Base-by-base conservation (phyloP, 768 basidiomycete species). In the Melanogaster broomeanus region DNA sequence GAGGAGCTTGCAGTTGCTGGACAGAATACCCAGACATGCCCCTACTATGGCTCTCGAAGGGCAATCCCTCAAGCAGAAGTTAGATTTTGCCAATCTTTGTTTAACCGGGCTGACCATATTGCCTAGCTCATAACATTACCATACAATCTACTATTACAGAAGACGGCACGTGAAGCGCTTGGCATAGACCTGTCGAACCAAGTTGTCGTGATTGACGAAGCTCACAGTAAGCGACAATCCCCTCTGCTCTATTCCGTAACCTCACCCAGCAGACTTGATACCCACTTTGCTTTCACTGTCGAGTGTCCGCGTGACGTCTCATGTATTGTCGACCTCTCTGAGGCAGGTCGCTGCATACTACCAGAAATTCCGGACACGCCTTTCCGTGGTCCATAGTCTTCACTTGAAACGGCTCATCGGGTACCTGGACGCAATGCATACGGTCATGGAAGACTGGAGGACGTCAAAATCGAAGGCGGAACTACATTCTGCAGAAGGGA, bases 51-150 rank as follows among this genome's bases (percentile, higher is more conserved):
- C 3, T 88, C 93, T 8, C 75, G 97, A 38, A 75, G 80, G 48
- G 93, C 94, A 13, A 93, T 98, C 47, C 83, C 87, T 33, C 90
- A 93, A 64, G 93, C 96, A 28, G 89, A 98, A 78, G 92, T 93
- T 54, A 38, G 76, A 54, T 28, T 10, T 44, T 25, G 47, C 39
- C 9, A 33, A 10, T 12, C 8, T 27, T 43, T 48, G 33, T 31
- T 46, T 22, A 21, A 13, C 4, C 8, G 2, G 22, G 22, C 51
- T 53, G 43, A 33, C 28, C 45, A 27, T 33, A 30, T 31, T 52
- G 30, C 45, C 3, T 28, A 95, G 93, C 76, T 98, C 1, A 84
- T 97, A n/a, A 87, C 89, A 0, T 75, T 98, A 8, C 97, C 96
- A 0, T 99, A 99, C 66, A 96, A 95, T 67, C 84, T 98, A 18